These are phyloP conservation scores for Penicillium sp. DNA, from an alignment of 2,329 filamentous ascomycete genomes.

Conservation along the genomic window DNA sequence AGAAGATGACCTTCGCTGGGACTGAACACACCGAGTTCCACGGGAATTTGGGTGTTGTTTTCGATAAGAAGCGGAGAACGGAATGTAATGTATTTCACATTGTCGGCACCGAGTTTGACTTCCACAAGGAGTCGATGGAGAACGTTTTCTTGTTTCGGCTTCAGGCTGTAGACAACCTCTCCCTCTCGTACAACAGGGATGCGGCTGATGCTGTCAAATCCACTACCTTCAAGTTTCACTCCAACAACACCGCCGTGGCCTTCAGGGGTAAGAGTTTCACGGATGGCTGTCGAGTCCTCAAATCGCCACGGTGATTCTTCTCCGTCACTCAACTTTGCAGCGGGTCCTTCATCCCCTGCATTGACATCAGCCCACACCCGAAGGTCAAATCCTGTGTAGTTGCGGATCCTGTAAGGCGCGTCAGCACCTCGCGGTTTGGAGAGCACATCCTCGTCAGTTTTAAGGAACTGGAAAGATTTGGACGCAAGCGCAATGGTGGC, in stretches of 20 bases:
- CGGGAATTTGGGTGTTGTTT: conserved; percentile 92
- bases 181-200: conserved; percentile 92
- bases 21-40: conserved; percentile 89
- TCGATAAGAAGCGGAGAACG: conserved; percentile 86
- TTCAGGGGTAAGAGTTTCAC: conserved; percentile 84
- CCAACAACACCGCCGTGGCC: conserved; percentile 72
- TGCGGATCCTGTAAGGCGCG: conserved; percentile 86
- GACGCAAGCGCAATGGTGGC: conserved; percentile 88
- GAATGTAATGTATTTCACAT: conserved; percentile 96
- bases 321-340: conserved; percentile 75
- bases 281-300: conserved; percentile 92
- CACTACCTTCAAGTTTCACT: conserved; percentile 82
- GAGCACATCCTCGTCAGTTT: conserved; percentile 80
- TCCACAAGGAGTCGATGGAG: conserved; percentile 89
- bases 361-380: conserved; percentile 73
- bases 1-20: conserved; percentile 79
- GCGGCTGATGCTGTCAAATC: conserved; percentile 83
- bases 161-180: conserved; percentile 80
- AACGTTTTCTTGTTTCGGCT: conserved; percentile 77
- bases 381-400: conserved; percentile 90
- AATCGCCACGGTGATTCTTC: conserved; percentile 94
- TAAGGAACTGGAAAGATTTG: conserved; percentile 87
- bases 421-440: conserved; percentile 89
- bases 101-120: conserved; percentile 82
- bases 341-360: conserved; percentile 60